These are phyloP conservation scores for Geotrichum fermentans DNA, from an alignment of 1,139 yeast genomes.

Conservation along the genomic window DNA sequence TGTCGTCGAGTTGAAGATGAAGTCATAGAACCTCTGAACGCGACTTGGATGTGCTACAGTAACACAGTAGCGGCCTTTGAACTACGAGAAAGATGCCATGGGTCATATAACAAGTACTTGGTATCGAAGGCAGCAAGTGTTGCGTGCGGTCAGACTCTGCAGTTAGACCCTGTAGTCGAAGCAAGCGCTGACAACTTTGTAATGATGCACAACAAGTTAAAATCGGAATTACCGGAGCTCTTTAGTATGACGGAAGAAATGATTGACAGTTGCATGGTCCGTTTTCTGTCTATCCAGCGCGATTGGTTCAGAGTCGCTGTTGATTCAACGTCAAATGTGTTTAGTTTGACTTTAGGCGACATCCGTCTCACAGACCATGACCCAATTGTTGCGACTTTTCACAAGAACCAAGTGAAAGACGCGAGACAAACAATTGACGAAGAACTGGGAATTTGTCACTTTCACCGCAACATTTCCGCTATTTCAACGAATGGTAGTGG, in stretches of 20 bases:
- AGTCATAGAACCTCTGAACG: slow-evolving; percentile 29
- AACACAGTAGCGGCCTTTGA: slow-evolving; percentile 17
- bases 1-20: slow-evolving; percentile 26
- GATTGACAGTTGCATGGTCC: slow-evolving; percentile 25
- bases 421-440: slow-evolving; percentile 6
- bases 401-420: background rate
- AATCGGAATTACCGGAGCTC: slow-evolving; percentile 32
- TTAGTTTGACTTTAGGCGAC: slow-evolving; percentile 14
- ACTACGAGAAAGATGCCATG: slow-evolving; percentile 26
- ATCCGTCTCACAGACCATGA: slow-evolving; percentile 3
- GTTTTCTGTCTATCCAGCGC: slow-evolving; percentile 29
- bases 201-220: slow-evolving; percentile 29
- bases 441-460: slow-evolving; percentile 5
- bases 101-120: slow-evolving; percentile 26
- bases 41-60: slow-evolving; percentile 21
- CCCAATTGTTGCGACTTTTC: slow-evolving; percentile 12
- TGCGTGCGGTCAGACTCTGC: slow-evolving; percentile 12
- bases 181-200: slow-evolving; percentile 28
- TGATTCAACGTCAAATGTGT: slow-evolving; percentile 29
- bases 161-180: slow-evolving; percentile 4
- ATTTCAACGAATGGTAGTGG: slow-evolving; percentile 5
- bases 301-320: slow-evolving; percentile 31
- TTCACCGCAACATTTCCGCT: slow-evolving; percentile 3
- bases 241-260: slow-evolving; percentile 27
- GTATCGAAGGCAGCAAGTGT: slow-evolving; percentile 21